A percentile compares a stretch with the other conserved stretches of the same genome.
These are phyloP conservation scores for Colletotrichum tofieldiae DNA, from an alignment of 2,329 filamentous ascomycete genomes.

Conservation along the genomic window DNA sequence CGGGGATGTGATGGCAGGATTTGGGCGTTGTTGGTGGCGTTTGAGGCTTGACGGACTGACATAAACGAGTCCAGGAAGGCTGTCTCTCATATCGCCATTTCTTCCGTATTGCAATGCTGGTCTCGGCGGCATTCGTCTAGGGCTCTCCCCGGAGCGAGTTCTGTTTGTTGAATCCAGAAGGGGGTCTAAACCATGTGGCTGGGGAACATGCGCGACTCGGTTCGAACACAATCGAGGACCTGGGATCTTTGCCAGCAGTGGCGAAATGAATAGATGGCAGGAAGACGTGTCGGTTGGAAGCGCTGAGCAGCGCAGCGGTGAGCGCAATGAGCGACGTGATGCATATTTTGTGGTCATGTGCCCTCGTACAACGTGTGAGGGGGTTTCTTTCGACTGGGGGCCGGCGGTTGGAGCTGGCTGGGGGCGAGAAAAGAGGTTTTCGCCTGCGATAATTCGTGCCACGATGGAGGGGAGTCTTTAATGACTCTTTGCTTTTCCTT, in stretches of 20 bases:
- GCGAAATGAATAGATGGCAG: background rate
- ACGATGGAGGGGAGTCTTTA: slow-evolving; percentile 23
- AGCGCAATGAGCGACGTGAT: slow-evolving; percentile 30
- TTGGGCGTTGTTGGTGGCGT: slow-evolving; percentile 28
- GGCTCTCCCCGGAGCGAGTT: slow-evolving; percentile 2
- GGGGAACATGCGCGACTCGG: slow-evolving; percentile 10
- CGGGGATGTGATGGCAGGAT: slow-evolving; percentile 19
- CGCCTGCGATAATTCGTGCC: slow-evolving; percentile 26
- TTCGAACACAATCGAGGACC: background rate
- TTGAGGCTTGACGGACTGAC: slow-evolving; percentile 23
- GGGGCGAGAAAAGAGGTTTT: background rate
- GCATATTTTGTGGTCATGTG: slow-evolving; percentile 37
- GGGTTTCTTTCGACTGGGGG: background rate
- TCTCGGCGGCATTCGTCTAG: slow-evolving; percentile 12
- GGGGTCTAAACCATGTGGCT: background rate
- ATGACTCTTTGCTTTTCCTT: slow-evolving; percentile 7
- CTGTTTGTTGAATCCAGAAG: slow-evolving; percentile 11
- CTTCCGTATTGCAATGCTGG: slow-evolving; percentile 16
- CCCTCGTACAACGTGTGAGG: slow-evolving; percentile 29
- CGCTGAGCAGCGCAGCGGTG: slow-evolving; percentile 29
- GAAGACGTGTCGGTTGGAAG: background rate
- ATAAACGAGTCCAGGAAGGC: slow-evolving; percentile 6
- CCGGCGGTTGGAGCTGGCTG: slow-evolving; percentile 21
- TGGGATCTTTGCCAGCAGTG: background rate
- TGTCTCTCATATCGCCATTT: background rate